Evolutionary conservation across 805 yeast species (phyloP).

Genomic region (Ogataea methylovora): DNA sequence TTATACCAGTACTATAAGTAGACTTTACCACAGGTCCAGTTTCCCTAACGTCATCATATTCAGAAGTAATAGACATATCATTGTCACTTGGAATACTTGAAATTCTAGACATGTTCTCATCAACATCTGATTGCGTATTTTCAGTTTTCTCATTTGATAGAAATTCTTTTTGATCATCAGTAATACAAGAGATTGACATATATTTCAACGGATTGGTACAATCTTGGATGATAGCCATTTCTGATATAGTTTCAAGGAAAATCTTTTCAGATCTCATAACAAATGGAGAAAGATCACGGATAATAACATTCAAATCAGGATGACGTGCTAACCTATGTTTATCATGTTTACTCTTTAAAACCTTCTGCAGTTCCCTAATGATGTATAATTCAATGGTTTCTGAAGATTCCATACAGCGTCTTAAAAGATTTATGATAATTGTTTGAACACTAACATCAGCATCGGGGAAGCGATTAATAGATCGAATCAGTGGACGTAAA

Average conservation of each 20-base stretch:
- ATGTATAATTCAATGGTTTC: slow-evolving; percentile 42
- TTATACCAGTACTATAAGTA: not conserved
- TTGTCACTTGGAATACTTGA: too few relatives aligned
- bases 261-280: slow-evolving; percentile 28
- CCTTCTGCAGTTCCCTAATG: slow-evolving; percentile 41
- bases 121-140: slow-evolving; percentile 1
- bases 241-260: slow-evolving; percentile 18
- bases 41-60: too few relatives aligned
- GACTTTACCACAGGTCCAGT: too few relatives aligned
- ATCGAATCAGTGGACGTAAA: slow-evolving; percentile 37
- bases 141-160: not conserved
- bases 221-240: slow-evolving; percentile 12
- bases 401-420: slow-evolving; percentile 64
- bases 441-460: slow-evolving; percentile 35
- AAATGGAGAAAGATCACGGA: slow-evolving; percentile 44
- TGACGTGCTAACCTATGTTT: slow-evolving; percentile 12
- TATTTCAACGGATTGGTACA: slow-evolving; percentile 13
- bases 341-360: slow-evolving; percentile 22
- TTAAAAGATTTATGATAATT: slow-evolving; percentile 44
- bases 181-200: slow-evolving; percentile 12
- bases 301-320: slow-evolving; percentile 37
- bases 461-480: slow-evolving; percentile 28
- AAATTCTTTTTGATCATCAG: slow-evolving; percentile 11
- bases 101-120: too few relatives aligned
- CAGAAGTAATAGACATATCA: too few relatives aligned